Evolutionary conservation across 306 rosid species (phyloP), one percentile per base, ranked within the genome.

Genomic region (Acacia melanoxylon): DNA sequence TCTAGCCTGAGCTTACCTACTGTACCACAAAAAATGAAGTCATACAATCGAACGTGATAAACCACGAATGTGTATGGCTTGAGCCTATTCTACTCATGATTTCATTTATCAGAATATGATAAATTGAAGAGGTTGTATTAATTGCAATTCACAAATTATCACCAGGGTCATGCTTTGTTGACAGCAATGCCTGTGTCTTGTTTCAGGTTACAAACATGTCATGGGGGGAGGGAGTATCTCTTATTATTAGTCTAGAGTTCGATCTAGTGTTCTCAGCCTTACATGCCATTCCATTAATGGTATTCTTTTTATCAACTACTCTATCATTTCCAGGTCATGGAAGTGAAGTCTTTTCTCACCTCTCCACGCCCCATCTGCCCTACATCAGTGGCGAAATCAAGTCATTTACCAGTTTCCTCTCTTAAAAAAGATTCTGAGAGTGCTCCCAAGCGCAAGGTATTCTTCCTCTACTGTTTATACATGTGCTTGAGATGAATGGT

Each of bases 231-330:
- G 83, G 94, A 86, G 95, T 89, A 54, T 58, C 87, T 37, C 90
- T 93, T 78, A 78, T 86, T 81, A 93, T 95, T 81, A 75, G 90
- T 74, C 98, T 95, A 1, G 79, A 83, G 77, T 86, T 91, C 67
- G 98, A 95, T 88, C 56, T 91, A 27, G 95, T 93, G 75, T 94
- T 97, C 71, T 91, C 93, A 80, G 86, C 95, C 25, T 88, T 93
- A 54, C 98, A 93, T 79, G 98, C 91, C 87, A 90, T 97, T 80
- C 98, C 98, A 71, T 93, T 93, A 44, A 95, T 95, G 98, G 98
- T 95, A 87, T 58, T 93, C 45, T 68, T 83, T 77, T 35, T 62
- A 20, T 68, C 27, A 19, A 20, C 46, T 41, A 7, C 3, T 6
- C 14, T 44, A 40, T 68, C 49, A 16, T 40, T 37, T 40, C 29